phyloP scores from a whole-genome alignment of 805 yeast species.

The Dipodascopsis uninucleata region DNA sequence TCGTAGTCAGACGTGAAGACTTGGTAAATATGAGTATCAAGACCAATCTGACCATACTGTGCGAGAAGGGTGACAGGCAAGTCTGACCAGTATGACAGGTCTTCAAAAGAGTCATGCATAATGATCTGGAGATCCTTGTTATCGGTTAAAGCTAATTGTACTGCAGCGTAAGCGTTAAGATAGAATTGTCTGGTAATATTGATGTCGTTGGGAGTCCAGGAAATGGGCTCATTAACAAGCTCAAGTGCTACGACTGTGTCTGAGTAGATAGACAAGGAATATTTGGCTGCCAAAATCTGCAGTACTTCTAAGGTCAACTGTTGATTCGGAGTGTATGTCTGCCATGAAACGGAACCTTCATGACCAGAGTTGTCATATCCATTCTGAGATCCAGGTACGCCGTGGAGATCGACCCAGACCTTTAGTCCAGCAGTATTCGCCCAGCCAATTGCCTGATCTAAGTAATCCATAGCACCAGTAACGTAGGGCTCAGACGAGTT shows the following conservation, averaged over 20 bases:
- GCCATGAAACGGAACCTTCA: slow-evolving; percentile 61
- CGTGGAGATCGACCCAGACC: slow-evolving; percentile 91
- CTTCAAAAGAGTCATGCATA: slow-evolving; percentile 79
- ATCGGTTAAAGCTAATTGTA: slow-evolving; percentile 48
- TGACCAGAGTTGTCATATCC: slow-evolving; percentile 93
- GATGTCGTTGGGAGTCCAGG: slow-evolving; percentile 46
- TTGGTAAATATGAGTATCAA: slow-evolving; percentile 91
- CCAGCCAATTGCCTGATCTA: slow-evolving; percentile 79
- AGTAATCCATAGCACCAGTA: slow-evolving; percentile 68
- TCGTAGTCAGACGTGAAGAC: slow-evolving; percentile 57
- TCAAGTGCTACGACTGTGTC: slow-evolving; percentile 83
- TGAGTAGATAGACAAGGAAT: slow-evolving; percentile 55
- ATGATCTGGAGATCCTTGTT: slow-evolving; percentile 50
- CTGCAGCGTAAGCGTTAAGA: slow-evolving; percentile 56
- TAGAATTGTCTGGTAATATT: slow-evolving; percentile 57
- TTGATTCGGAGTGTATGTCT: slow-evolving; percentile 45
- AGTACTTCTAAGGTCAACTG: slow-evolving; percentile 56
- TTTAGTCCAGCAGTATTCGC: slow-evolving; percentile 56
- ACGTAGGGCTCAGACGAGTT: slow-evolving; percentile 74
- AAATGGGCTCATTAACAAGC: slow-evolving; percentile 81
- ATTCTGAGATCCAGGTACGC: slow-evolving; percentile 95
- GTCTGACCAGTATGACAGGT: slow-evolving; percentile 59
- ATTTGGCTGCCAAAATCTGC: slow-evolving; percentile 53
- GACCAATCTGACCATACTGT: slow-evolving; percentile 58
- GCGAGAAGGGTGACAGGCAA: slow-evolving; percentile 37